Evolutionary conservation across 495 filamentous ascomycete species (phyloP), one percentile per base, ranked within the genome.

Genomic region (Lasiosphaeria miniovina): DNA sequence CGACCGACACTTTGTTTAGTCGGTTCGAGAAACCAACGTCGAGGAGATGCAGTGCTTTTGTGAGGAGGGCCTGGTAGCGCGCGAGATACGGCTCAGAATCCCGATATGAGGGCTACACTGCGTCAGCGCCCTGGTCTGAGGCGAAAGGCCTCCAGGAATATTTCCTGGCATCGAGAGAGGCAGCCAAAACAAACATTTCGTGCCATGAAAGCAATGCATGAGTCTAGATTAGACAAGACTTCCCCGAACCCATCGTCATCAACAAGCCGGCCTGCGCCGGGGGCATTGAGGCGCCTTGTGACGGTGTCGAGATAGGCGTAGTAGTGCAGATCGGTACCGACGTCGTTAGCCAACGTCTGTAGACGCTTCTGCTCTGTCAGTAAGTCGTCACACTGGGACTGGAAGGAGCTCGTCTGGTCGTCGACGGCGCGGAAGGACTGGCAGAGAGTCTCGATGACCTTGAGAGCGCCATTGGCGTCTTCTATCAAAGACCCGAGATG

Each of bases 271-370:
- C 87, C 85, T 24, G 92, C 91, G 12, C 92, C 91, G 8, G 95
- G 94, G 31, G 92, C 92, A 78, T 97, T 96, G 46, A 98, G 84
- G 34, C 89, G 82, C 54, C 91, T 83, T 10, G 92, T 96, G 52
- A 93, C 90, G 52, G 88, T 92, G 59, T 97, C 94, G 24, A 98
- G 81, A 69, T 93, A 95, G 24, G 86, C 84, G 68, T 97, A 99
- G 69, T 96, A 96, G 62, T 91, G 86, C 6, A 96, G 79, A 61
- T 96, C 95, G 34, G 87, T 84, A 6, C 88, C 87, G 49, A 99
- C 88, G 35, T 88, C 86, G 61, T 93, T 86, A 1, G 91, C 89
- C 41, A 98, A 77, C 38, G 80, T 80, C 52, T 87, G 84, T 31
- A 96, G 80, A 12, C 88, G 85, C 61, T 82, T 85, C 69, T 97